phyloP scores from a whole-genome alignment of 2,329 filamentous ascomycete species.

The Trichocomaceae sp. region DNA sequence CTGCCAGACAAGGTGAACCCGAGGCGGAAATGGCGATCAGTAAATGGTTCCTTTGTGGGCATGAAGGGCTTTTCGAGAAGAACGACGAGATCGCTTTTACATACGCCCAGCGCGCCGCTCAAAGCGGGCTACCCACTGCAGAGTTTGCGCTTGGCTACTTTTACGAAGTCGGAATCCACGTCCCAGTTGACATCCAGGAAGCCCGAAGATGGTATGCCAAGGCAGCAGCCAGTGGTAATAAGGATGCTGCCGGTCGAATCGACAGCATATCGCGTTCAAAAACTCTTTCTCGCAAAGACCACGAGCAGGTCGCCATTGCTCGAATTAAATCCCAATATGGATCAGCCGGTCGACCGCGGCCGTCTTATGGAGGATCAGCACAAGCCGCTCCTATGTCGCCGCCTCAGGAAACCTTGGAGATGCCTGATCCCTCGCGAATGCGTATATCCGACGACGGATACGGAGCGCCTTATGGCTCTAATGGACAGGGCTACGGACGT shows the following conservation, averaged over 20 bases:
- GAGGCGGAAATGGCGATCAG: constrained; percentile 95
- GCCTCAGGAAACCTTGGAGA: constrained; percentile 39
- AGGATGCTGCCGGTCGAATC: constrained; percentile 74
- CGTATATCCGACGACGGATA: constrained; percentile 27
- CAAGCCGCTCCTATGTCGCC: constrained; percentile 31
- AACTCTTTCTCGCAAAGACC: constrained; percentile 80
- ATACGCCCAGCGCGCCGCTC: constrained; percentile 81
- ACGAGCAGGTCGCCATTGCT: constrained; percentile 83
- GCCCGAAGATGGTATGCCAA: constrained; percentile 85
- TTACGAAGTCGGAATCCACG: constrained; percentile 90
- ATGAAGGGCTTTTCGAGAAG: constrained; percentile 86
- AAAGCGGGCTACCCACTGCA: constrained; percentile 74
- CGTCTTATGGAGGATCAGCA: constrained; percentile 14
- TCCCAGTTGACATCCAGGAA: constrained; percentile 73
- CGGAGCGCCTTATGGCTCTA: constrained; percentile 36
- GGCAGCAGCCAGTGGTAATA: constrained; percentile 84
- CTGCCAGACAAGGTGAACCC: constrained; percentile 82
- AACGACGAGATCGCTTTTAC: constrained; percentile 90
- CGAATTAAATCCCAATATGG: constrained; percentile 78
- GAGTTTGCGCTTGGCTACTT: constrained; percentile 98
- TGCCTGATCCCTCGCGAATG: constrained; percentile 44
- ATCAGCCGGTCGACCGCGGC: constrained; percentile 45
- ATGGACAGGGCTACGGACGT: constrained; percentile 25
- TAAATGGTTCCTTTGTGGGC: constrained; percentile 97
- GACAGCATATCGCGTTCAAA: constrained; percentile 78